Conservation (phyloP, 2,329 filamentous ascomycete genomes). For the Pestalotiopsis sp. region DNA sequence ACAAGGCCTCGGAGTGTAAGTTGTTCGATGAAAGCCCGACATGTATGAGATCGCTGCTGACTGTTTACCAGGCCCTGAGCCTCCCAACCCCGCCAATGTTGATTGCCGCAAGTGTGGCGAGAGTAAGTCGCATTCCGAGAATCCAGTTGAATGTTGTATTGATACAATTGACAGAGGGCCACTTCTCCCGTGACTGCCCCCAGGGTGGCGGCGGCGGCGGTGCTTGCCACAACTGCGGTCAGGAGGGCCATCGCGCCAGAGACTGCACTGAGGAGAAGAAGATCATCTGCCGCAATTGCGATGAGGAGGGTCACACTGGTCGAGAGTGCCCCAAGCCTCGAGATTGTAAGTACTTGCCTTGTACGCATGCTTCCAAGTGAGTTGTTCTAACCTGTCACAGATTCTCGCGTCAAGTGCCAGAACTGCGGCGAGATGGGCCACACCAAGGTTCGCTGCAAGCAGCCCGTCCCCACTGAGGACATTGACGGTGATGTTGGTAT, state of each 20-base stretch:
- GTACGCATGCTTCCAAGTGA: neutral
- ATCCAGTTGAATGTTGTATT: neutral
- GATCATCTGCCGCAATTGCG: constrained; percentile 62
- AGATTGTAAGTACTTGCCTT: constrained; percentile 45
- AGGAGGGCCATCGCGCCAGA: constrained; percentile 59
- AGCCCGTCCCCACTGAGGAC: constrained; percentile 30
- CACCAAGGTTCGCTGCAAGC: constrained; percentile 41
- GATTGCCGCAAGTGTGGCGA: constrained; percentile 69
- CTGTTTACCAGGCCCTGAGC: constrained; percentile 45
- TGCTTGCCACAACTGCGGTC: constrained; percentile 64
- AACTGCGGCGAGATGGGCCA: constrained; percentile 57
- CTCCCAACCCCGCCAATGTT: constrained; percentile 62
- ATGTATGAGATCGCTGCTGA: constrained; percentile 18
- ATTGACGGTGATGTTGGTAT: constrained; percentile 10
- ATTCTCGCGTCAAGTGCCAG: constrained; percentile 58
- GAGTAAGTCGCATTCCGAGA: constrained; percentile 44
- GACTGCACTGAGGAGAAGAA: constrained; percentile 52
- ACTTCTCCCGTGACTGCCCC: constrained; percentile 67
- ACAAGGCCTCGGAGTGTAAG: constrained; percentile 53
- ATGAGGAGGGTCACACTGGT: constrained; percentile 61
- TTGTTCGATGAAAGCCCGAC: constrained; percentile 20
- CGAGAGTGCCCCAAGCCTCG: constrained; percentile 61
- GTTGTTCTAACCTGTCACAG: constrained; percentile 29
- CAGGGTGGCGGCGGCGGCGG: constrained; percentile 57
- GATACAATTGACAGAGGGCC: constrained; percentile 49